Evolutionary conservation across 2,329 filamentous ascomycete genomes (phyloP).

Genomic region (Verticillium dahliae): DNA sequence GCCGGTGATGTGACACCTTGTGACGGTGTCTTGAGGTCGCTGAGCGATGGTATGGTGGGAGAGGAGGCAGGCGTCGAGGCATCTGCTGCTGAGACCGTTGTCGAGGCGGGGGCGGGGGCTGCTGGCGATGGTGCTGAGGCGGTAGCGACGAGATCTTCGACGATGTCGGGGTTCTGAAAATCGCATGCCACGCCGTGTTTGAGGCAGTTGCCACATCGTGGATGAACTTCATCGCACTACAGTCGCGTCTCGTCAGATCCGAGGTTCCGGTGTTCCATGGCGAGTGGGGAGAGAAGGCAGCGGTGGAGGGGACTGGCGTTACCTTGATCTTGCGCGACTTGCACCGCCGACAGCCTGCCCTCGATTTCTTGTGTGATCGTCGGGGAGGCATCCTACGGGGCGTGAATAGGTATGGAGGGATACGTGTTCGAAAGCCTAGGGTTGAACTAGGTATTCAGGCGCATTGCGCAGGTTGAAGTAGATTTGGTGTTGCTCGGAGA

Average conservation of each 20-base stretch:
- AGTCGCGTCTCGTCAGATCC: background rate
- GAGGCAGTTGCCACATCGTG: conserved; percentile 57
- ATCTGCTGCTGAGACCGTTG: conserved; percentile 10
- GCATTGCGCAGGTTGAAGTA: background rate
- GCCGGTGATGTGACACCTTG: conserved; percentile 5
- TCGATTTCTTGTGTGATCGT: conserved; percentile 64
- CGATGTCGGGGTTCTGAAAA: conserved; percentile 48
- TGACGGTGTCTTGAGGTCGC: conserved; percentile 1
- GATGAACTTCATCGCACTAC: conserved; percentile 61
- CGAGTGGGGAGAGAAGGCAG: background rate
- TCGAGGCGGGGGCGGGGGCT: conserved; percentile 12
- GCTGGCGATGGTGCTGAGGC: conserved; percentile 10
- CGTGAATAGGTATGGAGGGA: background rate
- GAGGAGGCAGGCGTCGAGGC: conserved; percentile 13
- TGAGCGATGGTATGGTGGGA: background rate
- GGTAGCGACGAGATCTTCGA: conserved; percentile 34
- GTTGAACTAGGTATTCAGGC: conserved; percentile 1
- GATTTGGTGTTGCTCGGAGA: background rate
- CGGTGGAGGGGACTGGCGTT: conserved; percentile 5
- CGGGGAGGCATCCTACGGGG: conserved; percentile 49
- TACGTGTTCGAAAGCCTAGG: background rate
- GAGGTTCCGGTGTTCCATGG: background rate
- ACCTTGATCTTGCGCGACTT: conserved; percentile 68
- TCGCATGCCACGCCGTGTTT: conserved; percentile 63
- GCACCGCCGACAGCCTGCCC: conserved; percentile 59